phyloP scores from a whole-genome alignment of 1,284 basidiomycete species.

The Microbotryum lychnidis-dioicae region DNA sequence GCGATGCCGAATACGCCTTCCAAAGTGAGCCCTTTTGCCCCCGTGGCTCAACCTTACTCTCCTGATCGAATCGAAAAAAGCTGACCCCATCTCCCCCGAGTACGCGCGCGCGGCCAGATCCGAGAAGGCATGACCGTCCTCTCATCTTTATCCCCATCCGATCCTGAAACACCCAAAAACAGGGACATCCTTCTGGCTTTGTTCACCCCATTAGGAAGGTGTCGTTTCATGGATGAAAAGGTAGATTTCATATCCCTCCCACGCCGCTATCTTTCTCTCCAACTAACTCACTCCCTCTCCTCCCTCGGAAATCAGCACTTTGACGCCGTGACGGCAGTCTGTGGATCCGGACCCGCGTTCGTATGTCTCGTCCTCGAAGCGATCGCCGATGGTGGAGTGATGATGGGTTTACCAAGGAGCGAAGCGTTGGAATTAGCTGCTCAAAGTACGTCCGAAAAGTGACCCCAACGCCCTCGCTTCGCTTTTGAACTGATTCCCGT shows the following conservation, averaged over 20 bases:
- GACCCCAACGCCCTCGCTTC: background rate
- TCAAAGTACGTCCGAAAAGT: slow-evolving; percentile 60
- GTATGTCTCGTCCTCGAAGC: slow-evolving; percentile 95
- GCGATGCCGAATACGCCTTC: slow-evolving; percentile 99
- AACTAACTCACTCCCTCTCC: no score
- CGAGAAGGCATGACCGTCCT: slow-evolving; percentile 95
- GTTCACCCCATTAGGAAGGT: slow-evolving; percentile 88
- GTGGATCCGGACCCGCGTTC: slow-evolving; percentile 93
- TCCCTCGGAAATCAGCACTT: slow-evolving; percentile 54
- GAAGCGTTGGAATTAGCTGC: slow-evolving; percentile 93
- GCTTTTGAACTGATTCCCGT: slow-evolving; percentile 5
- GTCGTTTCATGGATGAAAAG: slow-evolving; percentile 88
- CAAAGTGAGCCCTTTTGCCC: slow-evolving; percentile 54
- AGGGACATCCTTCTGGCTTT: slow-evolving; percentile 77
- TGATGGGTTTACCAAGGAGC: slow-evolving; percentile 95
- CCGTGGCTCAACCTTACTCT: background rate
- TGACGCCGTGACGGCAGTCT: slow-evolving; percentile 93
- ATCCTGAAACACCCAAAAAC: slow-evolving; percentile 51
- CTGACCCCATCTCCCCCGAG: no score
- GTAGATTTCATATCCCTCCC: background rate
- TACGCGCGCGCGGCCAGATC: slow-evolving; percentile 60
- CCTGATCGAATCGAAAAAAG: background rate
- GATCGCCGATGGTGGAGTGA: slow-evolving; percentile 97
- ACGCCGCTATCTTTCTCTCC: background rate
- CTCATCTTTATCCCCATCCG: slow-evolving; percentile 53